Percentiles rank a stretch among this genome's conserved stretches.
Evolutionary conservation across 192 early-diverging fungal genomes (phyloP).

Genomic region (Entomortierella chlamydospora): DNA sequence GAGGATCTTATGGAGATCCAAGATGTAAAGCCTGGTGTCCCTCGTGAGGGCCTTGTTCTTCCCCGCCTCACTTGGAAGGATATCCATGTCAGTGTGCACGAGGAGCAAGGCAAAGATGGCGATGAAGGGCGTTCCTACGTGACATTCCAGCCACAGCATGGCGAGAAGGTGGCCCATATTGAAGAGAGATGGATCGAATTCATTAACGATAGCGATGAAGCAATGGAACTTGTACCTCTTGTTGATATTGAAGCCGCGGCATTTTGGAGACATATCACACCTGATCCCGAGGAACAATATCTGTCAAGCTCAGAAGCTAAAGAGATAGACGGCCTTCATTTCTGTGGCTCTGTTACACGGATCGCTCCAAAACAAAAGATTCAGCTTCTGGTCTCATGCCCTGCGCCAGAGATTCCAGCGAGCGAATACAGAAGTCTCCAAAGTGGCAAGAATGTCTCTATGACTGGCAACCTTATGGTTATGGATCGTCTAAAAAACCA

Average conservation of each 20-base stretch:
- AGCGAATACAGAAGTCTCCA: constrained; percentile 49
- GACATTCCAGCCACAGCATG: constrained; percentile 37
- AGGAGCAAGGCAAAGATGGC: constrained; percentile 9
- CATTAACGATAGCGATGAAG: constrained; percentile 64
- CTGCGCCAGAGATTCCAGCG: constrained; percentile 57
- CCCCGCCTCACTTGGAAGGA: constrained; percentile 41
- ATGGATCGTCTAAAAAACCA: constrained; percentile 62
- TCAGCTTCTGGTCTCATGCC: constrained; percentile 63
- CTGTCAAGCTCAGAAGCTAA: neutral
- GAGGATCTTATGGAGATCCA: constrained; percentile 37
- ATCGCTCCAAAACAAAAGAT: constrained; percentile 61
- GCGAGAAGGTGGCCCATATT: constrained; percentile 20
- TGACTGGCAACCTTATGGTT: constrained; percentile 71
- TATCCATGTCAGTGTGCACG: constrained; percentile 38
- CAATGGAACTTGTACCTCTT: constrained; percentile 64
- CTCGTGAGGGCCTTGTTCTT: constrained; percentile 35
- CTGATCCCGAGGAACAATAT: neutral
- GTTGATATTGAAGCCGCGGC: constrained; percentile 58
- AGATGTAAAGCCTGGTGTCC: constrained; percentile 22
- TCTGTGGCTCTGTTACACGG: constrained; percentile 56
- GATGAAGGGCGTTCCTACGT: constrained; percentile 9
- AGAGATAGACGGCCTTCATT: constrained; percentile 42
- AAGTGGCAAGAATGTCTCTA: constrained; percentile 65
- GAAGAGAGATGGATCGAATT: constrained; percentile 46
- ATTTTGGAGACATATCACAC: constrained; percentile 54